Conservation (phyloP, 495 filamentous ascomycete species). For the Trichoderma virens region DNA sequence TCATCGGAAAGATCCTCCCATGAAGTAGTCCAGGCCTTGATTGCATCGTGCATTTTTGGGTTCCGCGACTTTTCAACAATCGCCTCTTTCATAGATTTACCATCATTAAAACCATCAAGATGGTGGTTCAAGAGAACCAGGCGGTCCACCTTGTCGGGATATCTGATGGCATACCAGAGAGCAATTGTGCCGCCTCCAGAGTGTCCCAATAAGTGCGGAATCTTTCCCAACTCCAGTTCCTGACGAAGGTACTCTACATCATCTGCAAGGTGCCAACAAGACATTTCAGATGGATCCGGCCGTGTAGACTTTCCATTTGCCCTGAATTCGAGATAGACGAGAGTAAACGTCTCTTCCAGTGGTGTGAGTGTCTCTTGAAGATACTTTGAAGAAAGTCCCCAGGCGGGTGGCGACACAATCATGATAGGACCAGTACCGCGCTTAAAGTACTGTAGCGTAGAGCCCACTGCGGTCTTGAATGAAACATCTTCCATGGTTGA, state of each 20-base stretch:
- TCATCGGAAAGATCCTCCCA: not conserved
- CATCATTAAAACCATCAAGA: not conserved
- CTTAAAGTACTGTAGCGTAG: not conserved
- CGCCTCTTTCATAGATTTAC: not conserved
- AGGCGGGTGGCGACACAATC: not conserved
- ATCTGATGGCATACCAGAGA: not conserved
- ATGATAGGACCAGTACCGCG: not conserved
- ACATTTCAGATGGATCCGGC: not conserved
- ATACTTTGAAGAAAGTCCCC: not conserved
- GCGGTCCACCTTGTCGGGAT: not conserved
- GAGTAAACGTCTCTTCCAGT: not conserved
- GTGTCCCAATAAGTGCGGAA: not conserved
- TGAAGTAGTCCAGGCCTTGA: not conserved
- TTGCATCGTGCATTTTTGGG: not conserved
- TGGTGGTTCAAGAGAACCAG: not conserved
- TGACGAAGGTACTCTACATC: not conserved
- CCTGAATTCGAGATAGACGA: not conserved
- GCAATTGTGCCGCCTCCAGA: not conserved
- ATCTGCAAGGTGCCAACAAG: not conserved
- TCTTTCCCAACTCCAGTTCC: not conserved
- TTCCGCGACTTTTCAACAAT: not conserved
- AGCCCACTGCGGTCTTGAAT: not conserved
- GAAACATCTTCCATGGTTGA: not conserved
- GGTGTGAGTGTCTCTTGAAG: not conserved
- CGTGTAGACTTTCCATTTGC: not conserved